Evolutionary conservation across 495 filamentous ascomycete species (phyloP), one percentile per base, ranked within the genome.

Genomic region (Bombardia bombarda): DNA sequence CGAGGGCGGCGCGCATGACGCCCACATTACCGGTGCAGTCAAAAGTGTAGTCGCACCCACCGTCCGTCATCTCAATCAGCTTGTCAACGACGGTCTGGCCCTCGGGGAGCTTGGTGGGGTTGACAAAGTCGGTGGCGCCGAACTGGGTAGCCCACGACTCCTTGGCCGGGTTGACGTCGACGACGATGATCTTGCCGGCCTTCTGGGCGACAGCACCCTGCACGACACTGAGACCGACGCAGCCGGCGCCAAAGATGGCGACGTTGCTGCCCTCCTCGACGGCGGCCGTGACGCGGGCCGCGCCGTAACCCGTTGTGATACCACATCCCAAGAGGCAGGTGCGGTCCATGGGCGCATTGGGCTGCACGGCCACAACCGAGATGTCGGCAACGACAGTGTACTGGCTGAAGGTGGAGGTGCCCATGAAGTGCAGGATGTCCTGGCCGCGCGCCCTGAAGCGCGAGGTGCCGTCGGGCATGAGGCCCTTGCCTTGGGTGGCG

Each of bases 321-420:
- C 92, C 92, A 66, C 92, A 98, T 49, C 92, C 92, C 32, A 98
- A 76, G 58, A 98, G 73, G 62, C 92, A 98, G 16, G 90, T 90
- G 43, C 87, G 83, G 72, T 98, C 92, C 78, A 94, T 94, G 35
- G 87, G 82, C n/a, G 90, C 90, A 51, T 92, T 80, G 42, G 77
- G 75, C 38, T 87, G 93, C 51, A 97, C 88, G 37, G 89, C 84
- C 13, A 97, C 92, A 35, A 96, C 92, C 35, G 88, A 95, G 71
- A 98, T 98, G 61, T 98, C 92, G 62, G 92, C 90, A 10, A 98
- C 88, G 46, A 98, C 92, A 33, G 93, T 97, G 71, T 94, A 98
- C 70, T 97, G 90, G 14, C 87, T 88, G 77, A 98, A 98, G 53
- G 92, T 98, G 13, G 88, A 95, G 39, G 87, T 94, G 56, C 92